Conservation (phyloP, 2,329 filamentous ascomycete species). For the Fusarium sp. region DNA sequence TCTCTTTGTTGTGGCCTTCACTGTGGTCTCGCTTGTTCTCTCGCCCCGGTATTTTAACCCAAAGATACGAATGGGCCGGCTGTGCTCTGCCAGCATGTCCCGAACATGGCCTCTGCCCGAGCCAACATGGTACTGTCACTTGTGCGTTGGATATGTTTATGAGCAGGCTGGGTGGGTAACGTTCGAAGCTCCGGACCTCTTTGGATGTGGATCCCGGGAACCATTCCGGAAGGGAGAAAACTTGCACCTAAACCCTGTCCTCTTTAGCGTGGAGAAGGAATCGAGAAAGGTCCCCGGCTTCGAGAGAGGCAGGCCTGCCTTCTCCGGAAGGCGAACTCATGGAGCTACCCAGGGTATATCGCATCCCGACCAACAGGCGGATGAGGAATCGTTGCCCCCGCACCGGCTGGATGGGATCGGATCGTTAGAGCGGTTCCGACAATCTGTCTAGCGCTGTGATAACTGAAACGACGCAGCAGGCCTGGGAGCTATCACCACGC, state of each 20-base stretch:
- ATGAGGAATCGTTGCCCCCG: conserved; percentile 36
- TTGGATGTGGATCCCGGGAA: conserved; percentile 25
- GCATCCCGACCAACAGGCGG: conserved; percentile 31
- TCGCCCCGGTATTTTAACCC: neutral
- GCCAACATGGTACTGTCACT: conserved; percentile 1
- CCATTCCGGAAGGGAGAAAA: conserved; percentile 25
- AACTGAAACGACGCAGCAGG: conserved; percentile 45
- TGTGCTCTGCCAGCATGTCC: conserved; percentile 2
- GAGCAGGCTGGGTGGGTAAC: conserved; percentile 14
- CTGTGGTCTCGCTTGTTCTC: neutral
- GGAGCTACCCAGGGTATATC: conserved; percentile 25
- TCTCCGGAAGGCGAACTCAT: conserved; percentile 34
- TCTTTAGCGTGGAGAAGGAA: conserved; percentile 27
- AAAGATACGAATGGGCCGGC: conserved; percentile 3
- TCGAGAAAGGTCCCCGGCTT: conserved; percentile 39
- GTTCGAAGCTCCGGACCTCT: conserved; percentile 15
- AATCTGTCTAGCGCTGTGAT: conserved; percentile 51
- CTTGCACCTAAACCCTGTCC: conserved; percentile 23
- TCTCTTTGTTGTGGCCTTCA: conserved; percentile 2
- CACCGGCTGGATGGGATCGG: conserved; percentile 42
- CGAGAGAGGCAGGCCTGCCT: conserved; percentile 30
- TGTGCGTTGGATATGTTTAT: conserved; percentile 6
- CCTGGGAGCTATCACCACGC: conserved; percentile 42
- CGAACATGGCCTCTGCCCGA: conserved; percentile 1
- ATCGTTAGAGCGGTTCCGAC: conserved; percentile 47